Base-by-base conservation (phyloP, 805 yeast genomes). In the Suhomyces tanzawaensis region DNA sequence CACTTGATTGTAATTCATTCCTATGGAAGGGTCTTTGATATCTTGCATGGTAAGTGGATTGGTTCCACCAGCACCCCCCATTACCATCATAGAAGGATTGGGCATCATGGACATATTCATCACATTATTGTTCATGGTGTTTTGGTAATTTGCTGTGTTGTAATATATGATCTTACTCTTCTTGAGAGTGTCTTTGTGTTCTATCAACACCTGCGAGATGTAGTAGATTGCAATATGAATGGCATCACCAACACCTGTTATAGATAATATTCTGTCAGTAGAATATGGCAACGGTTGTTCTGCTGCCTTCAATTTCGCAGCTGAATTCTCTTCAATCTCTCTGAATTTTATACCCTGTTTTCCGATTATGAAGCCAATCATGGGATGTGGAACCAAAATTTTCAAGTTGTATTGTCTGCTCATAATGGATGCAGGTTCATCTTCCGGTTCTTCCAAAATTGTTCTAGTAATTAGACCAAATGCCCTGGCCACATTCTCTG, bases 191-290 rank as follows among this genome's bases (percentile, higher is more conserved):
- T 74, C 79, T 43, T 75, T 74, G 52, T 81, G 82, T 46, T 79
- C 82, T 36, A 79, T 55, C 38, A 82, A 70, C 3, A 85, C 82
- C 57, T 81, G 84, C 1, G 85, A 80, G 39, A 85, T 72, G 55
- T 82, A 83, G 59, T 82, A 85, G 0, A 81, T 69, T 7, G 95
- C 95, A 48, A 86, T 85, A 54, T 85, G 95, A 29, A 88, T 76
- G 2, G 95, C 89, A 62, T 87, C 95, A 1, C 89, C 88, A 11
- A 85, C 91, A 5, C 95, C 95, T 4, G 74, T 67, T 6, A 87
- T 74, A 17, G 79, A 71, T 33, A 88, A 64, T 15, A 84, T 69
- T 41, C 95, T 71, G 57, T 88, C 96, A 12, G 89, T 85, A 0
- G 91, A 82, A 43, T 74, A 76, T 1, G 93, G 85, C 47, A 88